These are phyloP conservation scores for Aspergillus hancockii DNA, from an alignment of 495 filamentous ascomycete genomes.

Conservation along the genomic window DNA sequence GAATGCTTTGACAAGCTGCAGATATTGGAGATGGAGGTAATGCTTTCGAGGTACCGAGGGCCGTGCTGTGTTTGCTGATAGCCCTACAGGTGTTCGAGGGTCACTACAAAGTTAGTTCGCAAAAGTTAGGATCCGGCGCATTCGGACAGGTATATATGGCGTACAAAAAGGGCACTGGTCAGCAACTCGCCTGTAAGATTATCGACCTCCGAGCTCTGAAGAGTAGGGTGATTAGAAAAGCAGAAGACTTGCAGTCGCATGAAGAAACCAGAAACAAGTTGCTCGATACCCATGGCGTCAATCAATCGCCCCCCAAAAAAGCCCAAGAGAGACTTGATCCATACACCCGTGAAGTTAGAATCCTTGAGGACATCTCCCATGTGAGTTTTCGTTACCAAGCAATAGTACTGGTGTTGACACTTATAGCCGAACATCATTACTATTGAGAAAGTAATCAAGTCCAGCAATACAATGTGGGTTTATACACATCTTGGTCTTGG, in stretches of 20 bases:
- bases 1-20: slow-evolving; percentile 25
- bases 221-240: slow-evolving; percentile 8
- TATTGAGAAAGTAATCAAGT: slow-evolving; percentile 54
- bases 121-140: slow-evolving; percentile 50
- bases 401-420: slow-evolving; percentile 2
- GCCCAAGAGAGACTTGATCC: slow-evolving; percentile 17
- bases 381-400: slow-evolving; percentile 38
- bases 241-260: not conserved
- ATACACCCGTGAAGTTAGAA: slow-evolving; percentile 49
- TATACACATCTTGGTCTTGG: not conserved
- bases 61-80: not conserved
- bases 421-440: slow-evolving; percentile 62
- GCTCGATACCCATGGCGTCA: not conserved
- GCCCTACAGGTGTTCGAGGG: slow-evolving; percentile 44
- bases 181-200: slow-evolving; percentile 57
- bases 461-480: slow-evolving; percentile 52
- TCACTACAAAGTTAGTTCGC: slow-evolving; percentile 49
- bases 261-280: not conserved
- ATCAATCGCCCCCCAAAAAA: not conserved
- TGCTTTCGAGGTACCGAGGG: not conserved
- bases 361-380: slow-evolving; percentile 61
- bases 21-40: slow-evolving; percentile 31
- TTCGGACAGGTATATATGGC: slow-evolving; percentile 54
- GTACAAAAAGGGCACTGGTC: slow-evolving; percentile 28
- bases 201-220: slow-evolving; percentile 34